phyloP scores from a whole-genome alignment of 768 basidiomycete species.

The Amanita rimosa region DNA sequence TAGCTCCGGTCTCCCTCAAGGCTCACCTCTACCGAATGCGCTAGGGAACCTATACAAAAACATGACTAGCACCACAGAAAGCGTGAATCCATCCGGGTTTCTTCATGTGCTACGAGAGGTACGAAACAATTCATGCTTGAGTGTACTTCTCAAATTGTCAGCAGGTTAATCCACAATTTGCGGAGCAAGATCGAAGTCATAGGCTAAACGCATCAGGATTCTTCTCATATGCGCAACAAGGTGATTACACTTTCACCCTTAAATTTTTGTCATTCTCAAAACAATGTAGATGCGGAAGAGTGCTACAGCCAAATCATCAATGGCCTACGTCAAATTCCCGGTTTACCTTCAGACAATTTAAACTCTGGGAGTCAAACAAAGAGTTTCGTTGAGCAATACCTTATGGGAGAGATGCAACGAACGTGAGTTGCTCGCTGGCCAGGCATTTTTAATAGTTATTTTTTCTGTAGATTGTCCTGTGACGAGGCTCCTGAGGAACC shows the following conservation, averaged over 20 bases:
- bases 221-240: constrained; percentile 73
- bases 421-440: constrained; percentile 28
- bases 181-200: constrained; percentile 46
- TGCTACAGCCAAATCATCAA: constrained; percentile 73
- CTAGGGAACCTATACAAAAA: constrained; percentile 59
- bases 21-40: constrained; percentile 31
- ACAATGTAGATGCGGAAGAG: constrained; percentile 72
- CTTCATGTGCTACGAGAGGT: constrained; percentile 57
- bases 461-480: constrained; percentile 50
- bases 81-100: constrained; percentile 60
- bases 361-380: constrained; percentile 21
- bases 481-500: constrained; percentile 78
- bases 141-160: neutral
- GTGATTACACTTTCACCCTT: constrained; percentile 21
- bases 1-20: constrained; percentile 27
- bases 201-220: constrained; percentile 24
- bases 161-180: constrained; percentile 81
- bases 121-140: neutral
- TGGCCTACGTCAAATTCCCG: constrained; percentile 62
- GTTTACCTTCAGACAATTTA: constrained; percentile 12
- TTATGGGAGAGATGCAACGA: constrained; percentile 70
- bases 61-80: constrained; percentile 71
- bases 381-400: constrained; percentile 70
- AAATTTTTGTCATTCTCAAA: neutral
- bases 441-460: constrained; percentile 1